Base-by-base conservation (phyloP, 2,329 filamentous ascomycete species). In the Exophiala oligosperma region DNA sequence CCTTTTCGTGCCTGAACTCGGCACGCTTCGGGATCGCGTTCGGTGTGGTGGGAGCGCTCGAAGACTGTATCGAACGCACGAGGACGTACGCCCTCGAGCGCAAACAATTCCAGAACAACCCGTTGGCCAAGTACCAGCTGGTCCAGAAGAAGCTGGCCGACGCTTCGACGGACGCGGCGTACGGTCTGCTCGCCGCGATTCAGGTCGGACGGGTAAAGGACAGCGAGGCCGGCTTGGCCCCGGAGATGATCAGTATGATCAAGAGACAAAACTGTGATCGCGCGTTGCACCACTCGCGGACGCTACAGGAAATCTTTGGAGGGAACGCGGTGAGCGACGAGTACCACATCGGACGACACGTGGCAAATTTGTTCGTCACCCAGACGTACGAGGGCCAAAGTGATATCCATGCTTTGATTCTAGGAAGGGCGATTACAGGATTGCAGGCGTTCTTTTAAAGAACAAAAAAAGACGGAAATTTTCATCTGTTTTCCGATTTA, bases 381-480 rank as follows among this genome's bases (percentile, higher is more conserved):
- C 93, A 97, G 78, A 97, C 93, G 1, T 99, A 97, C 68, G 94
- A 99, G 77, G 93, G 94, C 17, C 93, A 97, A 77, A 97, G 92
- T 71, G 93, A 97, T 76, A 97, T 97, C 71, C 93, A 97, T 74
- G 88, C 83, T 68, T 78, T 89, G 68, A 88, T 89, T 68, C 70
- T 89, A 49, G 86, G 86, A 56, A 79, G 86, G 61, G 86, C 85
- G 11, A 88, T 89, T 60, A 88, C 85, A 37, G 88, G 90, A 24
- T 77, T 93, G 26, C 90, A 94, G 74, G 90, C 89, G 3, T 94
- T 94, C 78, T 50, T 47, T 21, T 50, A 17, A 38, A 21, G 17
- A 17, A 17, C 17, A 17, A 7, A 26, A 14, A n/a, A 11, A 14
- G 11, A 37, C 14, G 7, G 21, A 43, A 11, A 17, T 17, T 17